A percentile compares a stretch with the other conserved stretches of the same genome.
Conservation (phyloP, 345 rosid genomes). For the Atalantia buxifolia region DNA sequence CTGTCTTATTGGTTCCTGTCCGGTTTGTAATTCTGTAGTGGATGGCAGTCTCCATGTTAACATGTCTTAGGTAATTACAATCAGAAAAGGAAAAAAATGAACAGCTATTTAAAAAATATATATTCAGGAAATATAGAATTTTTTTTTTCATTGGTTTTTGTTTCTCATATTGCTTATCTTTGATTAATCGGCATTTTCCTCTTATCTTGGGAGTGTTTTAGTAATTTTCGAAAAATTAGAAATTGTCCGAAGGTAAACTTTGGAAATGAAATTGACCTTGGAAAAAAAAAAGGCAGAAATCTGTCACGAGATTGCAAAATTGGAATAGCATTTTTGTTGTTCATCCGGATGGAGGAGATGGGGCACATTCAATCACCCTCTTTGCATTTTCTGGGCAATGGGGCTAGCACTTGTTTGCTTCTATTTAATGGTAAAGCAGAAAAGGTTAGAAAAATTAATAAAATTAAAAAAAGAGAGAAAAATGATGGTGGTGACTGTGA, state of each 20-base stretch:
- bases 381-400: background rate
- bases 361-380: background rate
- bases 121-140: background rate
- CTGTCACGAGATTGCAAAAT: too few relatives aligned
- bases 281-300: too few relatives aligned
- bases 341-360: background rate
- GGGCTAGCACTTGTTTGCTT: background rate
- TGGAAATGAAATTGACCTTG: too few relatives aligned
- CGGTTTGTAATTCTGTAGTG: conserved; percentile 46
- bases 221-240: too few relatives aligned
- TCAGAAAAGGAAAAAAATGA: background rate
- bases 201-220: too few relatives aligned
- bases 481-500: background rate
- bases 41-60: conserved; percentile 66
- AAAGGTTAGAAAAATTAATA: background rate
- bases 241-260: too few relatives aligned
- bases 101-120: background rate
- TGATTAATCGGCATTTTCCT: background rate
- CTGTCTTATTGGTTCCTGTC: conserved; percentile 40
- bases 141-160: background rate
- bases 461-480: too few relatives aligned
- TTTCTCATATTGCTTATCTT: background rate
- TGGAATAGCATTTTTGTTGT: background rate
- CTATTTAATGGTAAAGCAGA: background rate
- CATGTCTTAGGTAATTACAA: conserved; percentile 32